These are phyloP conservation scores for Rhodamnia rubescens DNA, from an alignment of 345 rosid species.

Conservation along the genomic window DNA sequence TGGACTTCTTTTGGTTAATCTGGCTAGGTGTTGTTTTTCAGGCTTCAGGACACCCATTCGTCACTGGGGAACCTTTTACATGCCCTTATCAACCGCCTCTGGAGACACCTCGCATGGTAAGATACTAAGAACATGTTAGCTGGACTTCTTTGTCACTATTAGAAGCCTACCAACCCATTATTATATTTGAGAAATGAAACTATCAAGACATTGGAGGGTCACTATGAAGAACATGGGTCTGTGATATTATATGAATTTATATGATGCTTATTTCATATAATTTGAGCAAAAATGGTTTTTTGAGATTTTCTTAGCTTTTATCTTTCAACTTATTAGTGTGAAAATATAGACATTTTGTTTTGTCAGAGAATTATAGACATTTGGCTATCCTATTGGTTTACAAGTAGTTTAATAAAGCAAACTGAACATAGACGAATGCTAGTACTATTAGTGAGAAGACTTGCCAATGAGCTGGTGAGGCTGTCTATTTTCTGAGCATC, in stretches of 20 bases:
- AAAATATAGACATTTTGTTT: background rate
- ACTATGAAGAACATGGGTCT: background rate
- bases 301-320: background rate
- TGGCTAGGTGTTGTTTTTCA: conserved; percentile 15
- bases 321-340: background rate
- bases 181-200: background rate
- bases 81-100: conserved; percentile 78
- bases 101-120: conserved; percentile 84
- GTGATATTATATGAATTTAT: background rate
- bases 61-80: conserved; percentile 95
- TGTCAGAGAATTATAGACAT: too few species aligned
- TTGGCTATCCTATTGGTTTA: background rate
- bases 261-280: background rate
- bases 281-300: background rate
- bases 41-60: conserved; percentile 98
- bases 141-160: background rate
- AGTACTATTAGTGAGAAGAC: background rate
- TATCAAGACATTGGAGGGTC: background rate
- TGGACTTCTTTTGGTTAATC: background rate
- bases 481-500: background rate
- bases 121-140: conserved; percentile 3
- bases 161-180: background rate
- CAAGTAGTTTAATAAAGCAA: background rate
- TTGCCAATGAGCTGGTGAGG: background rate
- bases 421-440: background rate